phyloP scores from a whole-genome alignment of 208 protist species.

The Acanthamoeba triangularis region DNA sequence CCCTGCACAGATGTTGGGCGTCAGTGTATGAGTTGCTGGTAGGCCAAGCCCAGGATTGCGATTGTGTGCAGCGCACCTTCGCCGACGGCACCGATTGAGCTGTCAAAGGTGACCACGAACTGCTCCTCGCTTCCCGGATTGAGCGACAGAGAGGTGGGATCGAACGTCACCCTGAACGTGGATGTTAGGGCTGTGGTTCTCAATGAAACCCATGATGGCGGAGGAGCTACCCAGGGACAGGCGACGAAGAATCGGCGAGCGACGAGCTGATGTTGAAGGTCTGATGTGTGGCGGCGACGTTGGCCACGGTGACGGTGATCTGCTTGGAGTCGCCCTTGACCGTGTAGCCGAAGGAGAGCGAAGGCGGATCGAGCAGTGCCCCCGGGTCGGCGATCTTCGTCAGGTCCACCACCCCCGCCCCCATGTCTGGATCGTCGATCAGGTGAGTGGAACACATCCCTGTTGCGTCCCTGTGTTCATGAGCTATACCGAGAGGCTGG shows the following conservation, averaged over 20 bases:
- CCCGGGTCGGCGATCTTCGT: not conserved
- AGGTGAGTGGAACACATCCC: too few relatives aligned
- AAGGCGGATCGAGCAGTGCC: conserved; percentile 1
- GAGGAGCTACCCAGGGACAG: too few relatives aligned
- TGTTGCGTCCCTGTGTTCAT: too few relatives aligned
- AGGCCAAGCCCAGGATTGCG: too few relatives aligned
- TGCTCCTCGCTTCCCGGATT: not conserved
- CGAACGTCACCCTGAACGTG: not conserved
- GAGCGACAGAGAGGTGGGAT: not conserved
- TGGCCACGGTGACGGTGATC: not conserved
- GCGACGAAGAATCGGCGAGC: not conserved
- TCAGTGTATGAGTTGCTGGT: not conserved
- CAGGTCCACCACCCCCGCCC: not conserved
- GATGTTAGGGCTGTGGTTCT: too few relatives aligned
- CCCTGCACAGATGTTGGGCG: not conserved
- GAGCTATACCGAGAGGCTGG: conserved; percentile 2
- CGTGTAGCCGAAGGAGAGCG: conserved; percentile 21
- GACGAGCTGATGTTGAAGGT: not conserved
- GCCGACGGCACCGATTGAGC: too few relatives aligned
- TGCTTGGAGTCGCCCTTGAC: not conserved
- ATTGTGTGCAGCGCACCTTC: too few relatives aligned
- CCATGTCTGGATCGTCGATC: not conserved
- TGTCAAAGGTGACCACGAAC: not conserved
- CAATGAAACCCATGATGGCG: too few relatives aligned
- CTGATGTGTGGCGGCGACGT: not conserved